These are phyloP conservation scores for Tillandsia leiboldiana DNA, from an alignment of 176 grass and related monocot genomes.

Conservation along the genomic window DNA sequence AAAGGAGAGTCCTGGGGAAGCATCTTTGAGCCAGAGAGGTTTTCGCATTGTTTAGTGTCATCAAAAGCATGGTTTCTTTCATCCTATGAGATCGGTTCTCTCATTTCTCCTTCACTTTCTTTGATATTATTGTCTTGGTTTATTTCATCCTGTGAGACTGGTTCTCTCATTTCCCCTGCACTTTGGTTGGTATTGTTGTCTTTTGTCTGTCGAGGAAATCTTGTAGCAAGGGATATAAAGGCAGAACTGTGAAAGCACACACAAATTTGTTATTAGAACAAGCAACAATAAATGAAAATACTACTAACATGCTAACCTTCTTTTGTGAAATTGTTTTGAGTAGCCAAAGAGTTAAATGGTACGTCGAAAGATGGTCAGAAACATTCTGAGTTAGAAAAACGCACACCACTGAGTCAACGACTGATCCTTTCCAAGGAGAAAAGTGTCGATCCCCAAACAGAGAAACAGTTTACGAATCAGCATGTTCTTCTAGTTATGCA, in stretches of 20 bases:
- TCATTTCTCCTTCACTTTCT: constrained; percentile 19
- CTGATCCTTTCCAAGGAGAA: constrained; percentile 83
- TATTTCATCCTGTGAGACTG: neutral
- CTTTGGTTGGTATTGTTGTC: neutral
- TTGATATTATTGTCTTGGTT: constrained; percentile 1
- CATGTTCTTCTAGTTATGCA: neutral
- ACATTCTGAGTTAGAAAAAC: constrained; percentile 90
- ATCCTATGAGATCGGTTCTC: neutral
- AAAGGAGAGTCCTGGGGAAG: neutral
- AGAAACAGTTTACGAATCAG: constrained; percentile 4
- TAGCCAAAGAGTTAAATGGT: constrained; percentile 6
- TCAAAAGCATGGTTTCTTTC: neutral
- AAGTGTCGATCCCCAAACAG: constrained; percentile 59
- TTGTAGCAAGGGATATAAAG: constrained; percentile 70
- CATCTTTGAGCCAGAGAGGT: neutral
- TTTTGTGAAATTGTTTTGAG: neutral
- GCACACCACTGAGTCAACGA: constrained; percentile 65
- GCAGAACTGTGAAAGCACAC: constrained; percentile 61
- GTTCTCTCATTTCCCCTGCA: constrained; percentile 24
- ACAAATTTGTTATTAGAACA: constrained; percentile 10
- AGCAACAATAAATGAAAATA: neutral
- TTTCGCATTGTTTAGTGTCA: neutral
- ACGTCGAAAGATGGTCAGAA: constrained; percentile 76
- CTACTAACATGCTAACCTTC: neutral
- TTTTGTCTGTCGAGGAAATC: constrained; percentile 36